Evolutionary conservation across 495 filamentous ascomycete genomes (phyloP), one percentile per base, ranked within the genome.

Genomic region (Annulohypoxylon moriforme): DNA sequence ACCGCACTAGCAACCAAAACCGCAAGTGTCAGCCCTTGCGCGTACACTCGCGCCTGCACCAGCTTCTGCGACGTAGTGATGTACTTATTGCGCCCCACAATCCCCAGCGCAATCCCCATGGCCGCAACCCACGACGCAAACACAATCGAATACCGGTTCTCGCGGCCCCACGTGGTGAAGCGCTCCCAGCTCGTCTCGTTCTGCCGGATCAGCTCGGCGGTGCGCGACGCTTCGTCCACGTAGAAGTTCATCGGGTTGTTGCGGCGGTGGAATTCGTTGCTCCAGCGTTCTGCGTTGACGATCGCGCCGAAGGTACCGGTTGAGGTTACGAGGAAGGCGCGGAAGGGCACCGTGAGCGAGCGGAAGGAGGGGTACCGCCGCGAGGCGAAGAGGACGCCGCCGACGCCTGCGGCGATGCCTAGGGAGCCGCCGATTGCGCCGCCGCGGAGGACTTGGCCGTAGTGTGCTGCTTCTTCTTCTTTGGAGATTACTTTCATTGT

Each of bases 11-110:
- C 93, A 74, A 97, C 84, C 66, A 99, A 82, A 58, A 98, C 93
- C 76, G 92, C 92, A 16, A 99, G 82, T 53, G 96, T 98, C 74
- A 97, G 82, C 14, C 94, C 94, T 83, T 99, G 96, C n/a, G 96
- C 96, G 82, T 98, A 98, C 67, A 99, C 91, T 85, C 96, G 89
- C 9, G 96, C 96, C 85, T 99, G 96, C 18, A 99, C 96, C 25
- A 99, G 84, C 85, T 99, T 99, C 87, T 99, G 96, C 71, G 85
- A 79, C 0, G 86, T 88, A 18, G 85, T 88, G 6, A 98, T 80
- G 80, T 92, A 94, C 53, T 86, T 88, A 80, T 93, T 94, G 67
- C 93, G 86, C 58, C 90, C 86, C 44, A 98, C 95, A 9, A 97
- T 73, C 42, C 83, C 90, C 27, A 97, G 85, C 0, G 93, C 89